phyloP scores from a whole-genome alignment of 805 yeast genomes.

The Spathaspora passalidarum region DNA sequence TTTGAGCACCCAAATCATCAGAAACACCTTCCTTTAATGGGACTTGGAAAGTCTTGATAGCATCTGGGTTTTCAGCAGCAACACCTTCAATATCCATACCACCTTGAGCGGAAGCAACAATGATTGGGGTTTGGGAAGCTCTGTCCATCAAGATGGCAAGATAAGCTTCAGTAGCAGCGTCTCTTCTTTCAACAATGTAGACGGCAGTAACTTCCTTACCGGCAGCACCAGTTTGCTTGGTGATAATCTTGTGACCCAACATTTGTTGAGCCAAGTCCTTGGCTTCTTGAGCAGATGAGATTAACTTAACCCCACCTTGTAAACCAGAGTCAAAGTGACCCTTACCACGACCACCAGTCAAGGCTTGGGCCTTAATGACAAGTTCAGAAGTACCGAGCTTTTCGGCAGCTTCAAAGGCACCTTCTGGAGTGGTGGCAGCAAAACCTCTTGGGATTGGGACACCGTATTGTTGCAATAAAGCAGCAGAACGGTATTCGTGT shows the following conservation, averaged over 20 bases:
- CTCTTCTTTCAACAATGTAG: constrained; percentile 91
- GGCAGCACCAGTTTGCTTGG: constrained; percentile 96
- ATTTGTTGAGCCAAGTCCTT: constrained; percentile 80
- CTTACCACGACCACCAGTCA: constrained; percentile 99
- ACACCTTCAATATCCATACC: constrained; percentile 99
- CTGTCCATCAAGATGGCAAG: constrained; percentile 94
- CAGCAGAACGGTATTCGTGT: constrained; percentile 96
- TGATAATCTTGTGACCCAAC: constrained; percentile 89
- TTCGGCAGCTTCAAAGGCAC: constrained; percentile 81
- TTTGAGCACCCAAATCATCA: constrained; percentile 66
- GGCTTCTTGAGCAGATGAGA: constrained; percentile 82
- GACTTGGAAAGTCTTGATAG: constrained; percentile 84
- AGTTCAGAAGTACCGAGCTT: constrained; percentile 71
- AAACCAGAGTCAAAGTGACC: constrained; percentile 96
- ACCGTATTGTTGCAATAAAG: constrained; percentile 75
- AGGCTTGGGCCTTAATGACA: constrained; percentile 97
- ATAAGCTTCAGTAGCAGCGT: constrained; percentile 92
- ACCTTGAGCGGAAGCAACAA: constrained; percentile 96
- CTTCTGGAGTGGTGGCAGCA: constrained; percentile 87
- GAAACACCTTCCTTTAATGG: constrained; percentile 78
- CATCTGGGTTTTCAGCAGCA: constrained; percentile 85
- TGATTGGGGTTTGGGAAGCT: constrained; percentile 81
- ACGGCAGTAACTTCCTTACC: constrained; percentile 98
- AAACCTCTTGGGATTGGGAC: constrained; percentile 89
- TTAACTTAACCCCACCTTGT: constrained; percentile 94